Conservation (phyloP, 2,329 filamentous ascomycete species). For the Pestalotiopsis sp. region DNA sequence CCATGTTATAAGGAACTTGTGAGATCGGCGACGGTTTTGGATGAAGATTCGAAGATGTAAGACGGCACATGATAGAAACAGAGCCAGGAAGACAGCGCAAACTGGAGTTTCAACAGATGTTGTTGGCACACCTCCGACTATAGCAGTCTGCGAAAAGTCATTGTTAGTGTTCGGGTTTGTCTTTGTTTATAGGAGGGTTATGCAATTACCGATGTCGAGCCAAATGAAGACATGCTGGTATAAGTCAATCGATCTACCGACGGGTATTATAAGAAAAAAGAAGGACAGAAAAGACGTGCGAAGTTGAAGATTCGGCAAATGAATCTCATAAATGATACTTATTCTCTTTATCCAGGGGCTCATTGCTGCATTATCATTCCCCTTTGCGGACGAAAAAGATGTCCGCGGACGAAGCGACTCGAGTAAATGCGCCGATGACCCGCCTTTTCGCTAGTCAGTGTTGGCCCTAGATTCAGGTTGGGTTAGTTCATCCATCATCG, state of each 20-base stretch:
- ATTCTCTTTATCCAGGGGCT: neutral
- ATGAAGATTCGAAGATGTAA: neutral
- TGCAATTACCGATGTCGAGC: neutral
- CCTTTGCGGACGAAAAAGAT: neutral
- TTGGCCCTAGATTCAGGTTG: neutral
- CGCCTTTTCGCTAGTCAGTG: neutral
- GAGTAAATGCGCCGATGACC: neutral
- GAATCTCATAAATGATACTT: neutral
- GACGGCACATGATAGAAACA: neutral
- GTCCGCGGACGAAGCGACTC: neutral
- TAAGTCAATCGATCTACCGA: neutral
- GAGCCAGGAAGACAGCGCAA: neutral
- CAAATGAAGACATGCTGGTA: neutral
- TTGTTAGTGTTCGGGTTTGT: neutral
- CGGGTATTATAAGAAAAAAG: neutral
- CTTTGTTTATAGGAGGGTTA: neutral
- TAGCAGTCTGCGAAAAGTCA: neutral
- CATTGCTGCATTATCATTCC: neutral
- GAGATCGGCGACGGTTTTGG: neutral
- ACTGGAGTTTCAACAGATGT: neutral
- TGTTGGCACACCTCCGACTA: constrained; percentile 1
- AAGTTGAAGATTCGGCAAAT: neutral
- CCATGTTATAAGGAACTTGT: constrained; percentile 3
- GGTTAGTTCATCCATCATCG: neutral
- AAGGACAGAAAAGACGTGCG: neutral